phyloP scores from a whole-genome alignment of 805 yeast species.

The Yueomyces sp. region DNA sequence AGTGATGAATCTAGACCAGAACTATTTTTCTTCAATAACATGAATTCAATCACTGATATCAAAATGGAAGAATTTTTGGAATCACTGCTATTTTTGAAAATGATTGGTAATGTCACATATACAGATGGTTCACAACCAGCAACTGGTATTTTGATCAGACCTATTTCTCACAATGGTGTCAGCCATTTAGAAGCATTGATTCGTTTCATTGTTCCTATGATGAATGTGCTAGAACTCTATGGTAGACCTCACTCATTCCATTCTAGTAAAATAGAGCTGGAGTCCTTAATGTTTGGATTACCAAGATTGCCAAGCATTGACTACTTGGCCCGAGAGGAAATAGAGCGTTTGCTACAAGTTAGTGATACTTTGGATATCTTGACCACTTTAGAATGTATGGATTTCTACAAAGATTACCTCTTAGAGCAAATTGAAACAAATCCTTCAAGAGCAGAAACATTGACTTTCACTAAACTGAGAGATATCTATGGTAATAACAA shows the following conservation, averaged over 20 bases:
- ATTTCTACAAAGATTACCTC: not conserved
- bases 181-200: constrained; percentile 55
- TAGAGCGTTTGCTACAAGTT: not conserved
- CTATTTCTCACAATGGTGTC: constrained; percentile 57
- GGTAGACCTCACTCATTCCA: constrained; percentile 58
- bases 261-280: constrained; percentile 36
- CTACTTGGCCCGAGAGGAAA: constrained; percentile 26
- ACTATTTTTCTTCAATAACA: not conserved
- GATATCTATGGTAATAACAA: not conserved
- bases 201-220: constrained; percentile 48
- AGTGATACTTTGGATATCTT: not conserved
- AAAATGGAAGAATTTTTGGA: not conserved
- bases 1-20: not conserved
- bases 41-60: not conserved
- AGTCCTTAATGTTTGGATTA: constrained; percentile 52
- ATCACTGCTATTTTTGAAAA: not conserved
- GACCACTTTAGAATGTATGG: not conserved
- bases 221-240: constrained; percentile 52
- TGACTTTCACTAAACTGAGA: not conserved
- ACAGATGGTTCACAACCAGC: not conserved
- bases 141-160: constrained; percentile 36
- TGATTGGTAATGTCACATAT: not conserved
- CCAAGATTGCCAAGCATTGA: constrained; percentile 60
- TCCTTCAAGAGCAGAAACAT: not conserved
- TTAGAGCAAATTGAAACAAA: not conserved